Conservation (phyloP, 2,329 filamentous ascomycete species). For the Fusarium sp. region DNA sequence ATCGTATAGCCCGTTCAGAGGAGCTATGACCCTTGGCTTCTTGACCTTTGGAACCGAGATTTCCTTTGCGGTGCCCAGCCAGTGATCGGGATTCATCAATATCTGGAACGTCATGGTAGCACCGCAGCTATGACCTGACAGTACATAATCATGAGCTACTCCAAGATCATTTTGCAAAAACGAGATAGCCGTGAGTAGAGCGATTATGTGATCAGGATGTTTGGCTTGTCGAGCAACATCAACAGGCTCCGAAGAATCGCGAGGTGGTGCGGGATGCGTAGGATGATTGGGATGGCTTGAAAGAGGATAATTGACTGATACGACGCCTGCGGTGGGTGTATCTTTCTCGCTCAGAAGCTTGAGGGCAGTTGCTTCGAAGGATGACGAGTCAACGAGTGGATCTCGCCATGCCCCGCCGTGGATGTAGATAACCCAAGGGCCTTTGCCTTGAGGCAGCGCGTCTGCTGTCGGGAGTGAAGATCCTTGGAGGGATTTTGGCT, state of each 20-base stretch:
- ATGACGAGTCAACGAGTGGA: not conserved
- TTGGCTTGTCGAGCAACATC: not conserved
- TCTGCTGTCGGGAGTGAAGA: not conserved
- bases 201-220: not conserved
- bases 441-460: rapidly evolving
- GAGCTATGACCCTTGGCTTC: not conserved
- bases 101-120: not conserved
- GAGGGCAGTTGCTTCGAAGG: not conserved
- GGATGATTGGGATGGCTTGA: conserved; percentile 1
- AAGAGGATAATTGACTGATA: not conserved
- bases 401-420: conserved; percentile 14
- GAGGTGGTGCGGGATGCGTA: not conserved
- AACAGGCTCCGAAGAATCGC: not conserved
- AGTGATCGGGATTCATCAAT: not conserved
- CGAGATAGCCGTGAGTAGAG: not conserved
- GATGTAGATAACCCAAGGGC: not conserved
- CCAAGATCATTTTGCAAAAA: not conserved
- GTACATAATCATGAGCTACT: not conserved
- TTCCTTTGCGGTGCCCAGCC: not conserved
- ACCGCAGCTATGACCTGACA: not conserved
- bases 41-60: rapidly evolving
- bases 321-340: not conserved
- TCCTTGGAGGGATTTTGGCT: rapidly evolving
- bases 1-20: not conserved
- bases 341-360: not conserved